Percentiles rank a stretch among this genome's conserved stretches.
Conservation (phyloP, 2,329 filamentous ascomycete species). For the Thelonectria rubi region DNA sequence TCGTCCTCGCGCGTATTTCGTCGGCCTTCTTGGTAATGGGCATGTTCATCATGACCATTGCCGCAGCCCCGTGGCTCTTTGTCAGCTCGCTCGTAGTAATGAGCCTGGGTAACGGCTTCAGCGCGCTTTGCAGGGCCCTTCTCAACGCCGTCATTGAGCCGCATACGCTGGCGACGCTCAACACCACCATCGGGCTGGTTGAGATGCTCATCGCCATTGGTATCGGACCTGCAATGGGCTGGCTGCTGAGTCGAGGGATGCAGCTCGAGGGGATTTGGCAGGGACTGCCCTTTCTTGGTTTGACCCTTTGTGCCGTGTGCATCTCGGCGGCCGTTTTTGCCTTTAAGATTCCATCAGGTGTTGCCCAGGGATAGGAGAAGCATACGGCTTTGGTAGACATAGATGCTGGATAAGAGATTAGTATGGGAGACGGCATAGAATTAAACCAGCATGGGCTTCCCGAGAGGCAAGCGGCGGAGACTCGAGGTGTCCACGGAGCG, state of each 20-base stretch:
- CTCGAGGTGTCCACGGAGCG: too few species aligned
- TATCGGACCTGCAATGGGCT: slow-evolving; percentile 57
- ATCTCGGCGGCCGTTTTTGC: slow-evolving; percentile 45
- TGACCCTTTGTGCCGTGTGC: slow-evolving; percentile 46
- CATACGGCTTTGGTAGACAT: not conserved
- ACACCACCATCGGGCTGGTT: slow-evolving; percentile 60
- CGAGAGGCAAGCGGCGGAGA: too few species aligned
- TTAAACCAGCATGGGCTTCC: too few species aligned
- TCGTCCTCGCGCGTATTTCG: slow-evolving; percentile 51
- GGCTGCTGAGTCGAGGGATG: slow-evolving; percentile 57
- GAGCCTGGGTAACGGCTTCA: slow-evolving; percentile 56
- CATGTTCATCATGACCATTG: slow-evolving; percentile 49
- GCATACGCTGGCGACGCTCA: slow-evolving; percentile 63
- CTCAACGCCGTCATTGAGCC: slow-evolving; percentile 63
- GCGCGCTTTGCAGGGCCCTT: slow-evolving; percentile 56
- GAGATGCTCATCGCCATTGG: slow-evolving; percentile 60
- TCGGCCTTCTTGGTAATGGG: slow-evolving; percentile 46
- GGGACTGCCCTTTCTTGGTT: slow-evolving; percentile 59
- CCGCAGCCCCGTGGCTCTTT: slow-evolving; percentile 48
- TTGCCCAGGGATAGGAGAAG: slow-evolving; percentile 30
- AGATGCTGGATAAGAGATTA: not conserved
- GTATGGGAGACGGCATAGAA: not conserved
- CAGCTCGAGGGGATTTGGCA: slow-evolving; percentile 57
- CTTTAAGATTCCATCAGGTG: slow-evolving; percentile 39
- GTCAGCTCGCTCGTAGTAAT: slow-evolving; percentile 54